A percentile compares a stretch with the other conserved stretches of the same genome.
Conservation (phyloP, 2,329 filamentous ascomycete species). For the Penicillium sp. region DNA sequence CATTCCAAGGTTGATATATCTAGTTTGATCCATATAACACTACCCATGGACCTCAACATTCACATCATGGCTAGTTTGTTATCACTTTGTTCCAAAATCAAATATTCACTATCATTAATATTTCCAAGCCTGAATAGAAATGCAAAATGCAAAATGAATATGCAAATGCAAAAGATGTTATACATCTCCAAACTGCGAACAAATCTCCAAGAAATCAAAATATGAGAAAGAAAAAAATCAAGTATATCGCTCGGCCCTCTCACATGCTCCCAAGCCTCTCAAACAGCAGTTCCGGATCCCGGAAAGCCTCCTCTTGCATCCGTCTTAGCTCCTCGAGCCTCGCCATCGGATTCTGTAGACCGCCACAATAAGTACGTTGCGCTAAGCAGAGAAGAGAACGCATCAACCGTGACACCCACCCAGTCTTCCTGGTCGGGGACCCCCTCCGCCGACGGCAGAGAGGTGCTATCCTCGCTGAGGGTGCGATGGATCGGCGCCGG, state of each 20-base stretch:
- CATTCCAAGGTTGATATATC: too few relatives aligned
- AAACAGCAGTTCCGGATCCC: constrained; percentile 39
- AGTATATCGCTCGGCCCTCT: background rate
- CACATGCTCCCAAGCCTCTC: constrained; percentile 17
- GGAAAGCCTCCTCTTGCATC: constrained; percentile 65
- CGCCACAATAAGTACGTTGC: constrained; percentile 49
- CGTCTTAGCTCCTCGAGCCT: constrained; percentile 71
- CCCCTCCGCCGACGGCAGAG: constrained; percentile 73
- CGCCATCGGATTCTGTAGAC: constrained; percentile 66
- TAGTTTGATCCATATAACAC: too few relatives aligned
- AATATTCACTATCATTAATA: constrained; percentile 1
- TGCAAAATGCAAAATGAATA: constrained; percentile 1
- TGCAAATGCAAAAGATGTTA: constrained; percentile 7
- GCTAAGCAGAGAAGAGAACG: constrained; percentile 46
- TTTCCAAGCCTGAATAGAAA: constrained; percentile 1
- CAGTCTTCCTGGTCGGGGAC: constrained; percentile 88
- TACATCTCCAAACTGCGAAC: background rate
- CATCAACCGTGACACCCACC: constrained; percentile 71
- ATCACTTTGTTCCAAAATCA: background rate
- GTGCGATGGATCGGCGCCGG: constrained; percentile 74
- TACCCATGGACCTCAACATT: too few relatives aligned
- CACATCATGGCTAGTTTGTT: too few relatives aligned
- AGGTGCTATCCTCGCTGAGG: constrained; percentile 47
- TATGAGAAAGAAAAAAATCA: background rate
- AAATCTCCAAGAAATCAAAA: background rate